Evolutionary conservation across 2,329 filamentous ascomycete species (phyloP), one percentile per base, ranked within the genome.

Genomic region (Aspergillus uvarum): DNA sequence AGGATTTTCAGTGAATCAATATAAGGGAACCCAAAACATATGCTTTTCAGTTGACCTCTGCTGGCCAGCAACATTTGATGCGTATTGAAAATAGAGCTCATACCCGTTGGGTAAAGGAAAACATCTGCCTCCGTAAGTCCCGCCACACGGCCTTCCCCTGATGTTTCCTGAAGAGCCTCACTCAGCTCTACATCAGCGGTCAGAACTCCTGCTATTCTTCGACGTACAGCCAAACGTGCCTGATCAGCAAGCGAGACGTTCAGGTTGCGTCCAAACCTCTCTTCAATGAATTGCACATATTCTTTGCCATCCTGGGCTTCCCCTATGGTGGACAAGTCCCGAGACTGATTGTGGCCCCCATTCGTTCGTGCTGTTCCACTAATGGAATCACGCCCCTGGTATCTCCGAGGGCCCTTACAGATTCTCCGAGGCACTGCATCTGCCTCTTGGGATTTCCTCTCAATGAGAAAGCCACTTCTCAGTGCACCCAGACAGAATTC

Each of bases 11-110:
- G 83, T 0, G 95, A 97, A 76, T 99, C 95, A 55, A 97, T 91
- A 68, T 99, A 99, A 0, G 95, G 92, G 68, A 99, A 99, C n/a
- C 95, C 95, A 70, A 92, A 97, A 70, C 89, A 93, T 71, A 99
- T 87, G 74, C 92, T 96, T 76, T 91, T 90, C 61, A 85, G 72
- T 7, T 82, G 79, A 3, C 87, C 87, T 42, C 88, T 85, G 0
- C 86, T 82, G 54, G 81, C 79, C 63, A 94, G 79, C 54, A 97
- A 80, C 48, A 85, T 86, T 52, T 89, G 87, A 73, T 99, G 95
- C 0, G 90, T 84, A 67, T 91, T 92, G 79, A 92, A 99, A 49
- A 99, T 97, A 54, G 94, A 87, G 70, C 92, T 97, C 93, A 99
- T 99, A 42, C 95, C 95, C 47, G 85, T 89, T 0, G 94, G 91